Evolutionary conservation across 148 eudicot genomes (phyloP).

Genomic region (Mesembryanthemum crystallinum): DNA sequence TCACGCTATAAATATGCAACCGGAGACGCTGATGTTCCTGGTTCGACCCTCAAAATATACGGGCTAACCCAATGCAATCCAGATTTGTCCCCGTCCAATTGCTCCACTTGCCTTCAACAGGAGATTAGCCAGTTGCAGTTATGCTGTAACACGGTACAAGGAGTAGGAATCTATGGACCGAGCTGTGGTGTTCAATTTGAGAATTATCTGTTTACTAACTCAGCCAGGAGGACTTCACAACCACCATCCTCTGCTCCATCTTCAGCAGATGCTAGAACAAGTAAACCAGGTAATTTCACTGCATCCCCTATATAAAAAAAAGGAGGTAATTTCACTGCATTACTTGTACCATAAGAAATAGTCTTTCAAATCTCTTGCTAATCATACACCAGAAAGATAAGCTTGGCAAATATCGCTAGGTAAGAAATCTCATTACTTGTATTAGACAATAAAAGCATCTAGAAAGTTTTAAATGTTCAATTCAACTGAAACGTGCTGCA

Average conservation of each 20-base stretch:
- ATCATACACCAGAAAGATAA: too few species aligned
- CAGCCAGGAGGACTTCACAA: not conserved
- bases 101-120: not conserved
- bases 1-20: slow-evolving; percentile 25
- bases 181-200: not conserved
- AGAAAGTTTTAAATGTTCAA: too few species aligned
- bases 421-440: too few species aligned
- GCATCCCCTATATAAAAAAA: too few species aligned
- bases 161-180: not conserved
- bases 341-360: too few species aligned
- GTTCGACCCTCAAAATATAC: not conserved
- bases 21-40: not conserved
- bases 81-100: slow-evolving; percentile 11
- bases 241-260: not conserved
- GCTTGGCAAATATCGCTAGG: too few species aligned
- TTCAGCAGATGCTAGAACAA: not conserved
- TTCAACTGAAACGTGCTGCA: too few species aligned
- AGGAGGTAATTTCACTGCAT: too few species aligned
- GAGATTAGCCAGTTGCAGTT: not conserved
- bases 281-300: not conserved
- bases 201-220: not conserved
- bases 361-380: too few species aligned
- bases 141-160: not conserved
- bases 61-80: slow-evolving; percentile 30
- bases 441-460: too few species aligned